Evolutionary conservation across 108 stramenopile genomes (phyloP).

Genomic region (Craspedostauros australis): DNA sequence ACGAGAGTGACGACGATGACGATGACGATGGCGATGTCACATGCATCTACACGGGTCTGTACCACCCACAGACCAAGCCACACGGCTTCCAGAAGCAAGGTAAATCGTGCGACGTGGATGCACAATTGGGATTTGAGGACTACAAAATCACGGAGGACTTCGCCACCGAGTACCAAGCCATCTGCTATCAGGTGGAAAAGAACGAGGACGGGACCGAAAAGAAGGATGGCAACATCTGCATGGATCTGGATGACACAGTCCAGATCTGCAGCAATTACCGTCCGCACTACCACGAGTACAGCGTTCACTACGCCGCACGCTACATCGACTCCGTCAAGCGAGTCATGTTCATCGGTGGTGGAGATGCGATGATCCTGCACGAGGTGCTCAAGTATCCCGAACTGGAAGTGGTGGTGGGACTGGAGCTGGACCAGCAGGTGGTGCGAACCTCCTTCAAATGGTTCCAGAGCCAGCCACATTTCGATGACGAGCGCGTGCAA

Average conservation of each 20-base stretch:
- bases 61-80: constrained; percentile 1
- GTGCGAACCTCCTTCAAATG: constrained; percentile 54
- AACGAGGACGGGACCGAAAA: too few species aligned
- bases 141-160: constrained; percentile 9
- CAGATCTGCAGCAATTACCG: constrained; percentile 65
- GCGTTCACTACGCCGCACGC: constrained; percentile 63
- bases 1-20: too few species aligned
- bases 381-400: constrained; percentile 60
- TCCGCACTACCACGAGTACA: constrained; percentile 70
- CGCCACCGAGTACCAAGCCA: constrained; percentile 22
- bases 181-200: not conserved
- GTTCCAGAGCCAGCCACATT: constrained; percentile 70
- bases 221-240: too few species aligned
- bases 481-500: constrained; percentile 58
- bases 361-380: constrained; percentile 68
- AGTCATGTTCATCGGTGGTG: constrained; percentile 55
- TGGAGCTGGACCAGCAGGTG: constrained; percentile 71
- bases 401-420: constrained; percentile 54
- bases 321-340: constrained; percentile 34
- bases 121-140: constrained; percentile 9
- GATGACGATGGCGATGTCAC: not conserved
- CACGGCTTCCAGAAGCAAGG: too few species aligned
- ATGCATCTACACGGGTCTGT: not conserved
- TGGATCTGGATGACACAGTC: constrained; percentile 38
- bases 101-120: too few species aligned